Evolutionary conservation across 108 stramenopile genomes (phyloP).

Genomic region (Cyclostephanos invisitatus): DNA sequence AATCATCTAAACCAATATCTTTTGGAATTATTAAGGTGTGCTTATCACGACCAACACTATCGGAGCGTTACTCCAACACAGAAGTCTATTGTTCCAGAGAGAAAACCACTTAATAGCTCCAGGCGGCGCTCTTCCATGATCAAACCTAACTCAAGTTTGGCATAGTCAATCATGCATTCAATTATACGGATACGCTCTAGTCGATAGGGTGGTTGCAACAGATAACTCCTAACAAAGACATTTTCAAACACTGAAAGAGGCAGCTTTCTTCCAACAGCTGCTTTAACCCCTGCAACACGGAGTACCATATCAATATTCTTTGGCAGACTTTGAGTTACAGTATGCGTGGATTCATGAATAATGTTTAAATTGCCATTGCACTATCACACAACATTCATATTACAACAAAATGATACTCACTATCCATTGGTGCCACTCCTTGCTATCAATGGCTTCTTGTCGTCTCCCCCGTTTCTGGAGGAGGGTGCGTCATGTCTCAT

Average conservation of each 20-base stretch:
- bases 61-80: no score
- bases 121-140: neutral
- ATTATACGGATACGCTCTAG: conserved; percentile 12
- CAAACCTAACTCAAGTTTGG: neutral
- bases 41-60: no score
- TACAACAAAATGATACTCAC: neutral
- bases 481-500: no score
- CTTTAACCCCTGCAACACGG: conserved; percentile 3
- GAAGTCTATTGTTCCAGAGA: conserved; percentile 14
- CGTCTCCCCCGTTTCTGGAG: no score
- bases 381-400: neutral
- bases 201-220: neutral
- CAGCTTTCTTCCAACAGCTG: neutral
- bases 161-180: conserved; percentile 8
- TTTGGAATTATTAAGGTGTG: no score
- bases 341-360: neutral
- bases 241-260: conserved; percentile 11
- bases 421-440: neutral
- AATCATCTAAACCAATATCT: no score
- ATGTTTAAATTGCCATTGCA: neutral
- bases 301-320: conserved; percentile 8
- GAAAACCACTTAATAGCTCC: neutral
- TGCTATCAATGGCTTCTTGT: no score
- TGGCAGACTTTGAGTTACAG: neutral
- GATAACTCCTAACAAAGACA: neutral